Base-by-base conservation (phyloP, 768 basidiomycete species). In the Dioszegia crocea region DNA sequence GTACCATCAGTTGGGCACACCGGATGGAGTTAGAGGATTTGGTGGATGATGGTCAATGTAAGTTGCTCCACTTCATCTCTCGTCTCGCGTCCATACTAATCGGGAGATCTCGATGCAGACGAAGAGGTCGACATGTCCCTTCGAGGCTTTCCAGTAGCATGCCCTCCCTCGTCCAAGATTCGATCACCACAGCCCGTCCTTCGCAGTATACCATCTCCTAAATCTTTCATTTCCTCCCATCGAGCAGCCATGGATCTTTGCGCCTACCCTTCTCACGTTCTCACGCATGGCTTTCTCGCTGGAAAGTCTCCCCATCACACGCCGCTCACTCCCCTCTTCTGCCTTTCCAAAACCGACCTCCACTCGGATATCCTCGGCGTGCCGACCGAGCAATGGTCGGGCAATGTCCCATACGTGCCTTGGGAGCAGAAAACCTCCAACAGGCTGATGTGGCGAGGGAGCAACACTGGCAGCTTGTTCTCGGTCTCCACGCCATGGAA, bases 191-290 rank as follows among this genome's bases (percentile, higher is more conserved):
- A n/a, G n/a, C n/a, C n/a, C n/a, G n/a, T n/a, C n/a, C n/a, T n/a
- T n/a, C n/a, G n/a, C n/a, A n/a, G n/a, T n/a, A 24, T 17, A 9
- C 5, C 41, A 17, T 30, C 43, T 11, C 67, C 71, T 23, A 71
- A 66, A n/a, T n/a, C n/a, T 26, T 78, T 79, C 67, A 74, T 79
- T 49, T 61, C 69, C 44, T 64, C 73, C 52, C 74, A 77, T 60
- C 6, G 23, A 2, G 51, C 47, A 4, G 56, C 71, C 12, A 76
- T 77, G 71, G 75, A 79, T 60, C 60, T 78, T 21, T 79, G 78
- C 66, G 53, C 68, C 11, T 73, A 79, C 52, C 78, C 78, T 17
- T 71, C 76, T 45, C 62, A 63, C 40, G 66, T 77, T 57, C 62
- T 62, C n/a, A 51, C 75, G 24, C 78, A 79, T 66, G 78, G 78